Base-by-base conservation (phyloP, 2,329 filamentous ascomycete genomes). In the Diaporthe nobilis region DNA sequence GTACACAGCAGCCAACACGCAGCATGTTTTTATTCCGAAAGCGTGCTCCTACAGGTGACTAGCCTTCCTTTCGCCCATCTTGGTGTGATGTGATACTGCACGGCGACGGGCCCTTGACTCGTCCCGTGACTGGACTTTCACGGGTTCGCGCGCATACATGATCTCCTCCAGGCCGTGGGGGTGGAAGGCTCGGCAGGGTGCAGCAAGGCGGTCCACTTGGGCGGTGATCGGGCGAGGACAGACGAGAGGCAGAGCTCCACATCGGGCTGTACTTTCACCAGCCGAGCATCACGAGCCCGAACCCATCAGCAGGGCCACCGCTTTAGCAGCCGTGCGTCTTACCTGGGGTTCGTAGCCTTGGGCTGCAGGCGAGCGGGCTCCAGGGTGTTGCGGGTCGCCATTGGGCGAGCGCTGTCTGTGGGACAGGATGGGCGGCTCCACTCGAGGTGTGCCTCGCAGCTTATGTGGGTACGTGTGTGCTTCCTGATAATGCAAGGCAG, bases 401-500 rank as follows among this genome's bases (percentile, higher is more conserved):
- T 70, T 70, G 65, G 65, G 65, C 34, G 65, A 17, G 47, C 31
- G 49, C 44, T 20, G 22, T 31, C 47, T 39, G 34, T 73, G 44
- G n/a, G 37, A 73, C 15, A n/a, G 20, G 39, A 65, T 47, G 47
- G 47, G 68, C 57, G 39, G 44, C 71, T 34, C 60, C 75, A 58
- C 75, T 51, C 22, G 22, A 34, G 49, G 55, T 61, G 71, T 73
- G 74, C 71, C 57, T 76, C 58, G 71, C 71, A 76, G 75, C 55
- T 76, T 25, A 25, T 63, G 74, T 74, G 74, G 74, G 57, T 73
- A 68, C 74, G n/a, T 60, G 39, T 58, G 53, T 34, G 68, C 71
- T 73, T 57, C 17, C n/a, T 73, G 71, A 65, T 74, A 71, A 74
- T 47, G 65, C 63, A 51, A 39, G 44, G 63, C 53, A 44, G 42